A percentile compares a stretch with the other conserved stretches of the same genome.
Conservation (phyloP, 2,329 filamentous ascomycete species). For the Fusarium hainanense region DNA sequence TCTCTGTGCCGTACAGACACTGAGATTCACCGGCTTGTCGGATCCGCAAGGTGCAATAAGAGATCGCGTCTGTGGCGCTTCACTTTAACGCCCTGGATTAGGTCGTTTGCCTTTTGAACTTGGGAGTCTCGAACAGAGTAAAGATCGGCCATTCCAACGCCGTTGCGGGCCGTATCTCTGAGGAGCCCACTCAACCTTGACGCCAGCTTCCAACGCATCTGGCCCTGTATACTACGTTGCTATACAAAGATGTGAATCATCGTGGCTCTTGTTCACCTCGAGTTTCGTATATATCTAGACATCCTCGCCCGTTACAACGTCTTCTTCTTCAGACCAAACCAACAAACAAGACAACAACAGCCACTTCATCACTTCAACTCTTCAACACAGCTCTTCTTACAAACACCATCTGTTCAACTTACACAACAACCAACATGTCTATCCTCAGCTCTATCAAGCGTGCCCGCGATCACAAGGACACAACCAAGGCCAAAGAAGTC, state of each 20-base stretch:
- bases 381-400: neutral
- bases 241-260: neutral
- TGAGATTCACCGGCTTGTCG: neutral
- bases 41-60: constrained; percentile 6
- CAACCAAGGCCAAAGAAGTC: constrained; percentile 61
- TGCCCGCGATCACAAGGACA: constrained; percentile 66
- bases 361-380: neutral
- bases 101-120: constrained; percentile 2
- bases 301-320: neutral
- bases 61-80: constrained; percentile 24
- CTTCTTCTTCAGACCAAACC: constrained; percentile 2
- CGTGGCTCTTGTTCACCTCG: neutral
- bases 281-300: constrained; percentile 30
- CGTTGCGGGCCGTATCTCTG: constrained; percentile 23
- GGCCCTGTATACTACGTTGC: neutral
- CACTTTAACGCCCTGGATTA: constrained; percentile 28
- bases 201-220: constrained; percentile 27
- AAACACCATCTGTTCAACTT: neutral
- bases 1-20: neutral
- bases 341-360: constrained; percentile 4
- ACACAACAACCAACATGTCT: constrained; percentile 57
- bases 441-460: constrained; percentile 66
- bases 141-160: constrained; percentile 30
- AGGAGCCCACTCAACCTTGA: constrained; percentile 20
- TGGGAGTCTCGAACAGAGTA: constrained; percentile 31